Evolutionary conservation across 139 green algal genomes (phyloP).

Genomic region (Bryopsis sp.): DNA sequence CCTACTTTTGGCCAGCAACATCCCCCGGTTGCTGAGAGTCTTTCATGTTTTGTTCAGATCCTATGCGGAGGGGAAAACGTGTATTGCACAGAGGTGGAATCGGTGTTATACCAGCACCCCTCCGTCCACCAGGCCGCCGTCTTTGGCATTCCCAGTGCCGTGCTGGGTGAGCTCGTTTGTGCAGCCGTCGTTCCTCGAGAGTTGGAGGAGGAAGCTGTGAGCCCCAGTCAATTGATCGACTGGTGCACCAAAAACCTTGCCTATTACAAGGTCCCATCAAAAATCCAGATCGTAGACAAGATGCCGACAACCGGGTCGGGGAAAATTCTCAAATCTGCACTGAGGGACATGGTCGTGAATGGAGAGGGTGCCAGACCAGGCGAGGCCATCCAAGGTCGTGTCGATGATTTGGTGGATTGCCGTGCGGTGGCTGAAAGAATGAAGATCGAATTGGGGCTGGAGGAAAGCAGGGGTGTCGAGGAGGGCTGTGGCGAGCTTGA

Average conservation of each 20-base stretch:
- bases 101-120: conserved; percentile 57
- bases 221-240: conserved; percentile 34
- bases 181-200: conserved; percentile 34
- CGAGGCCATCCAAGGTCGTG: no score
- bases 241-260: conserved; percentile 63
- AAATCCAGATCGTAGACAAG: conserved; percentile 49
- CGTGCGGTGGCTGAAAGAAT: no score
- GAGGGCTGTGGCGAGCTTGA: no score
- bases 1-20: no score
- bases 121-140: conserved; percentile 58
- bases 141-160: conserved; percentile 58
- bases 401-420: no score
- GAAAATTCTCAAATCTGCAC: conserved; percentile 74
- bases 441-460: no score
- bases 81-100: conserved; percentile 80
- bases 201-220: not conserved
- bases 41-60: conserved; percentile 27
- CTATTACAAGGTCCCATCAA: conserved; percentile 68
- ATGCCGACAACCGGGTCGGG: conserved; percentile 70
- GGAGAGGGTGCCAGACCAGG: no score
- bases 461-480: no score
- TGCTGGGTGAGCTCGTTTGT: conserved; percentile 69
- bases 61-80: conserved; percentile 78
- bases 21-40: not conserved
- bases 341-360: conserved; percentile 30